A percentile compares a stretch with the other conserved stretches of the same genome.
phyloP scores from a whole-genome alignment of 331 rosid genomes.

The Ulmus americana region DNA sequence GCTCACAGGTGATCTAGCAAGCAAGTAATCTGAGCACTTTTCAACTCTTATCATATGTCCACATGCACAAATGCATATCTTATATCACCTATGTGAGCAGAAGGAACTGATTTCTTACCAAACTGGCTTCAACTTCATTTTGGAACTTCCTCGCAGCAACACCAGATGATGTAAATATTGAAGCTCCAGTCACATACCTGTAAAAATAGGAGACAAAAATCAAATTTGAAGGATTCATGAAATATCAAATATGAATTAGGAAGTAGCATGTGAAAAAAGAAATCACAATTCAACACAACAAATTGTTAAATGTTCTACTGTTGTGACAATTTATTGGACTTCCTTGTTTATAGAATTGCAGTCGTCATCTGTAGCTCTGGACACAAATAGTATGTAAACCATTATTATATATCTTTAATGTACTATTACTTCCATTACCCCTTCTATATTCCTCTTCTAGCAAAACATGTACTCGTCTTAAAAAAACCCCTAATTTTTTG shows the following conservation, averaged over 20 bases:
- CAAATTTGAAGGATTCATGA: conserved; percentile 8
- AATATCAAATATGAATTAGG: not conserved
- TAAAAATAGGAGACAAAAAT: not conserved
- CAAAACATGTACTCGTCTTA: no score
- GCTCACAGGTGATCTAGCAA: not conserved
- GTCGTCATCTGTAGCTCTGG: not conserved
- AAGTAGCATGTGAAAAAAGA: not conserved
- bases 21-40: not conserved
- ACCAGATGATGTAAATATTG: conserved; percentile 63
- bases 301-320: not conserved
- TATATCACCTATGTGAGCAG: conserved; percentile 7
- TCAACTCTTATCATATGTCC: not conserved
- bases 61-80: not conserved
- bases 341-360: not conserved
- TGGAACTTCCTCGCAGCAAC: conserved; percentile 62
- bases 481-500: no score
- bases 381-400: no score
- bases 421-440: no score
- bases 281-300: not conserved
- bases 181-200: conserved; percentile 56
- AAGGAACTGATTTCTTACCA: conserved; percentile 37
- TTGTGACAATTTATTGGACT: not conserved
- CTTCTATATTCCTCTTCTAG: no score
- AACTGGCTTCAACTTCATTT: conserved; percentile 57
- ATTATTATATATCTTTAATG: no score